Conservation (phyloP, 352 stramenopile genomes). For the Peronospora belbahrii region DNA sequence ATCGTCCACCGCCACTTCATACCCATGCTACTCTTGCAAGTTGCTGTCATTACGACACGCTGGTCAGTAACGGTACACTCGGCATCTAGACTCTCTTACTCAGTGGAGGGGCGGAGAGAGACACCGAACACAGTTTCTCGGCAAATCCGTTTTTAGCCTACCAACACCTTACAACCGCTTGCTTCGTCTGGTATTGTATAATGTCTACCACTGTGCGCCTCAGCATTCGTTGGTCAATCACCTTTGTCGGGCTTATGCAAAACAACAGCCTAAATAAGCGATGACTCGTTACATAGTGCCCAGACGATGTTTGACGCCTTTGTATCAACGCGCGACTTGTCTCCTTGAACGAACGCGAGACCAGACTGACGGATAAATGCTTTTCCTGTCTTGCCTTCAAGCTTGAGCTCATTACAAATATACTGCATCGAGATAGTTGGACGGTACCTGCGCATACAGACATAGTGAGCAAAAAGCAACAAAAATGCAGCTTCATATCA, state of each 20-base stretch:
- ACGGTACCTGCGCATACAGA: conserved; percentile 45
- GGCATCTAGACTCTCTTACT: not conserved
- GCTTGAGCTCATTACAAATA: conserved; percentile 64
- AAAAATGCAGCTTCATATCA: not conserved
- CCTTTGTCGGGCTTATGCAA: not conserved
- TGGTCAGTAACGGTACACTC: not conserved
- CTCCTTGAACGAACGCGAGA: conserved; percentile 54
- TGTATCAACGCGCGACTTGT: conserved; percentile 61
- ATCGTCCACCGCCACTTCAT: not conserved
- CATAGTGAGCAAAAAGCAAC: conserved; percentile 12
- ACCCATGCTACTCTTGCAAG: not conserved
- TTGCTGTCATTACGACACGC: not conserved
- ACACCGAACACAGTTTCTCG: conserved; percentile 1
- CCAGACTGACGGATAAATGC: conserved; percentile 70
- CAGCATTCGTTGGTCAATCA: conserved; percentile 2
- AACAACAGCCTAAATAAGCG: conserved; percentile 61
- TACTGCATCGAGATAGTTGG: conserved; percentile 67
- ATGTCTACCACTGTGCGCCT: not conserved
- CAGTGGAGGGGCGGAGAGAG: conserved; percentile 3
- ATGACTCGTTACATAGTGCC: conserved; percentile 71
- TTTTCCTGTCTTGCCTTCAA: conserved; percentile 61
- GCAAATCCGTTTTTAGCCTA: conserved; percentile 8
- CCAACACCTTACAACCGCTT: conserved; percentile 5
- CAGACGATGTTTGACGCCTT: conserved; percentile 82
- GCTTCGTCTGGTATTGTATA: no score